phyloP scores from a whole-genome alignment of 495 filamentous ascomycete species.

The Rusavskia elegans region DNA sequence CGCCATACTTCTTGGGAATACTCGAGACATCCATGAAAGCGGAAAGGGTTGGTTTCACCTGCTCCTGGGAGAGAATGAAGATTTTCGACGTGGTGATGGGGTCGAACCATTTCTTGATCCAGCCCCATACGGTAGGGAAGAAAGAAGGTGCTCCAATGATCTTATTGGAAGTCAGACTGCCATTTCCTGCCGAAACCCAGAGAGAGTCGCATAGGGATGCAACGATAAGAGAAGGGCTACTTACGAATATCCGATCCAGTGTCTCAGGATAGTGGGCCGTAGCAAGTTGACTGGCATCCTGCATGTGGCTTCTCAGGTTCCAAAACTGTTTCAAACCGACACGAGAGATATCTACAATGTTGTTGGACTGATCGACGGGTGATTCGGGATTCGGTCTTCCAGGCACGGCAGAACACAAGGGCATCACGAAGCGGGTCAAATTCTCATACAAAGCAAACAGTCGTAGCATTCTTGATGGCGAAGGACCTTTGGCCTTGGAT shows the following conservation, averaged over 20 bases:
- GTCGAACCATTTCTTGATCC: conserved; percentile 92
- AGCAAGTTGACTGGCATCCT: conserved; percentile 65
- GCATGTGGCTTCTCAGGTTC: conserved; percentile 81
- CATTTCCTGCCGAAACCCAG: background rate
- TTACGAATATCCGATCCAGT: conserved; percentile 65
- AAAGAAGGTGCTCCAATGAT: conserved; percentile 78
- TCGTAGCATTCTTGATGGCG: conserved; percentile 35
- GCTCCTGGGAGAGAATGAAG: conserved; percentile 56
- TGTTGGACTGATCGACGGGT: conserved; percentile 66
- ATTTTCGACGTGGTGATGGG: conserved; percentile 83
- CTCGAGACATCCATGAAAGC: conserved; percentile 61
- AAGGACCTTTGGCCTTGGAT: conserved; percentile 33
- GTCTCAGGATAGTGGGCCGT: conserved; percentile 87
- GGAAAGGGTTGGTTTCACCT: conserved; percentile 59
- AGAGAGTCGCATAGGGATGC: background rate
- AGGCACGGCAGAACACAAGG: conserved; percentile 54
- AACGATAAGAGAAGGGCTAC: conserved; percentile 12
- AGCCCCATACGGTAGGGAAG: conserved; percentile 85
- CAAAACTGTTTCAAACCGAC: conserved; percentile 82
- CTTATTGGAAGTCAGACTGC: conserved; percentile 16
- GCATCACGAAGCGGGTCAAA: conserved; percentile 65
- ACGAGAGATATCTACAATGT: conserved; percentile 73
- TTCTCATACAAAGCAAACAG: conserved; percentile 82
- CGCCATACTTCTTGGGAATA: conserved; percentile 73
- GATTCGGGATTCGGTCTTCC: conserved; percentile 52